Base-by-base conservation (phyloP, 768 basidiomycete species). In the Paxillus ammoniavirescens region DNA sequence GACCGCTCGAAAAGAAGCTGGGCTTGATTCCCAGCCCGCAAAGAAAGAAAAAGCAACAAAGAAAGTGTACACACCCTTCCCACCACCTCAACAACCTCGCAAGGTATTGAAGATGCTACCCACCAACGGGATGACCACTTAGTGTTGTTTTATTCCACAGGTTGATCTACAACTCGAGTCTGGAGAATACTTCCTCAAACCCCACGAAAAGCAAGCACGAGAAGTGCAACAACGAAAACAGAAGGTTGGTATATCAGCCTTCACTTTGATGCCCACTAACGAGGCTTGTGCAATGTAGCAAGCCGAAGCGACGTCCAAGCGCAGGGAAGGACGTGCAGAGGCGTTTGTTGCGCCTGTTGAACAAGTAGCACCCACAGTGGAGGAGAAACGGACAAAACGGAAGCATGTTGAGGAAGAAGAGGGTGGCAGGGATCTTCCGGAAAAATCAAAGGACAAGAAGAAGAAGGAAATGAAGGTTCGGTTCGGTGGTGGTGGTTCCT, bases 11-110 rank as follows among this genome's bases (percentile, higher is more conserved):
- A 75, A 79, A 57, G 83, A 81, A 46, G 89, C 85, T n/a, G 88
- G 86, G 4, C 63, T 88, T 18, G 77, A 78, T 14, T 67, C 75
- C n/a, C 62, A 47, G 14, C 61, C 63, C 15, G 50, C 61, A 26
- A 66, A 74, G 57, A 75, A 77, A 49, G 73, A 79, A 45, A 81
- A 84, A 62, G 76, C 75, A 18, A 78, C 82, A 61, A 96, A 95
- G 83, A 96, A 96, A 70, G 78, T 85, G 14, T 98, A 98, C 72
- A 98, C 97, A n/a, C 97, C 97, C 2, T 99, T 98, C 83, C 97
- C 97, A 36, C 97, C 97, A 31, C 76, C 95, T 8, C 97, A 98
- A 66, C 79, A 83, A 54, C 96, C 95, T 36, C 86, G 93, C 61
- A 98, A 98, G 80, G 91, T 91, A 61, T 50, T 71, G 47, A 1